Percentiles rank a stretch among this genome's conserved stretches.
Conservation (phyloP, 805 yeast species). For the Wickerhamia fluorescens region DNA sequence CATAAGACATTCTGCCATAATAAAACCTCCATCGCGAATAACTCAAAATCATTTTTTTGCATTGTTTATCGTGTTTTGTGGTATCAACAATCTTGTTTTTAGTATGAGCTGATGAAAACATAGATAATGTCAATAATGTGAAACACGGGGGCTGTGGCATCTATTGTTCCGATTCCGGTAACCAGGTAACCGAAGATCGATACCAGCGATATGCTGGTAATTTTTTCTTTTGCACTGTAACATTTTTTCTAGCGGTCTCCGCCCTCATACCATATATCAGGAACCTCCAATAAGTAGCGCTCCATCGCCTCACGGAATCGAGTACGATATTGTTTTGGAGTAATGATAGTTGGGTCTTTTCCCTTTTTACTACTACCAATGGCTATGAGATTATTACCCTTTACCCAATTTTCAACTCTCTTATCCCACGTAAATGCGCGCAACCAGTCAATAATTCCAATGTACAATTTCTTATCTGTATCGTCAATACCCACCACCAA, state of each 20-base stretch:
- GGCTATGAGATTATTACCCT: conserved; percentile 57
- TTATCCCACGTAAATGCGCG: conserved; percentile 98
- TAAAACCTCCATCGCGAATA: too few relatives aligned
- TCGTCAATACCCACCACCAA: conserved; percentile 87
- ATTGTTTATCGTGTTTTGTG: too few relatives aligned
- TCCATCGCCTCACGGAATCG: conserved; percentile 98
- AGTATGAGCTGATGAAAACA: too few relatives aligned
- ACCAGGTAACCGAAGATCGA: too few relatives aligned
- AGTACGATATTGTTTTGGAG: conserved; percentile 92
- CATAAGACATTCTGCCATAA: too few relatives aligned
- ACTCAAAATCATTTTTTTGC: too few relatives aligned
- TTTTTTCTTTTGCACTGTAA: too few relatives aligned
- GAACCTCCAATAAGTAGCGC: conserved; percentile 88
- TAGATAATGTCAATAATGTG: too few relatives aligned
- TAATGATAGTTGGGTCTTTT: conserved; percentile 93
- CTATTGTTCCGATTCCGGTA: too few relatives aligned
- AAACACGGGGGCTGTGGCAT: too few relatives aligned
- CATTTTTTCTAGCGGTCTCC: conserved; percentile 1
- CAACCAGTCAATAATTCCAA: conserved; percentile 91
- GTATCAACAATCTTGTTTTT: too few relatives aligned
- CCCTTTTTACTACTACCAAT: conserved; percentile 78
- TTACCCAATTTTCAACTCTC: conserved; percentile 97
- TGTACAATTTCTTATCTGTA: conserved; percentile 60
- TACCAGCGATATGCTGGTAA: too few relatives aligned
- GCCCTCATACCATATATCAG: conserved; percentile 56